These are phyloP conservation scores for Staphylotrichum longicolle DNA, from an alignment of 495 filamentous ascomycete species.

Conservation along the genomic window DNA sequence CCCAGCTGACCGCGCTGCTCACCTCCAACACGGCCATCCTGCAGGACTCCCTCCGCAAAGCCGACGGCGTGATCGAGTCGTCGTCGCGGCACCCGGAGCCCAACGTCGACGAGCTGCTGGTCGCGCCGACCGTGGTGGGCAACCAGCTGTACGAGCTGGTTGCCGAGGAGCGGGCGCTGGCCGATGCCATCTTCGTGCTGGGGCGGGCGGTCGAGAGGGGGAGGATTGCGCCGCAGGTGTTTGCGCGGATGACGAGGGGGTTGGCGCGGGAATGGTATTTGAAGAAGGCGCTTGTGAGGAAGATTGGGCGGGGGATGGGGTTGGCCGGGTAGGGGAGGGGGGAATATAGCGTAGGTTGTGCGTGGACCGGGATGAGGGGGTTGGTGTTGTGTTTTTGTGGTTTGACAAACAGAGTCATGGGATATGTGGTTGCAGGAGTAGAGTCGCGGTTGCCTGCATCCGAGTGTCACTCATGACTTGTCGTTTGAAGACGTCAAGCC, in stretches of 20 bases:
- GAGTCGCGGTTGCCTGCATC: too few relatives aligned
- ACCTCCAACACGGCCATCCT: slow-evolving; percentile 74
- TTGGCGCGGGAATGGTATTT: slow-evolving; percentile 86
- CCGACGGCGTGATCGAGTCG: slow-evolving; percentile 72
- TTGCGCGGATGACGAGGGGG: slow-evolving; percentile 77
- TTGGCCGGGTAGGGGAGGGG: slow-evolving; percentile 18
- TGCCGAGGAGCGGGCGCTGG: slow-evolving; percentile 79
- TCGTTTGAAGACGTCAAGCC: too few relatives aligned
- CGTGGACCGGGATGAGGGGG: background rate
- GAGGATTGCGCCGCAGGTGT: slow-evolving; percentile 73
- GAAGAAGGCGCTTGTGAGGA: slow-evolving; percentile 83
- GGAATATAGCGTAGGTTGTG: background rate
- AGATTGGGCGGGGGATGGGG: slow-evolving; percentile 86
- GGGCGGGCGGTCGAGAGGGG: slow-evolving; percentile 79
- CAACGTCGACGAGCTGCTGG: slow-evolving; percentile 79
- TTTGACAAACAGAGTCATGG: too few relatives aligned
- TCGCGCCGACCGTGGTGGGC: slow-evolving; percentile 90
- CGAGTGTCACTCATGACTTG: too few relatives aligned
- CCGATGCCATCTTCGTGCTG: slow-evolving; percentile 81
- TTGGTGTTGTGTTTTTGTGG: background rate
- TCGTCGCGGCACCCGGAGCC: slow-evolving; percentile 52
- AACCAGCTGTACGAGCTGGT: slow-evolving; percentile 87
- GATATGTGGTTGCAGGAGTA: too few relatives aligned
- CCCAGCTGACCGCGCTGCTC: slow-evolving; percentile 64
- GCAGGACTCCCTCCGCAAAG: slow-evolving; percentile 69